These are phyloP conservation scores for Umbellularia californica DNA, from an alignment of 164 flowering plant species.

Conservation along the genomic window DNA sequence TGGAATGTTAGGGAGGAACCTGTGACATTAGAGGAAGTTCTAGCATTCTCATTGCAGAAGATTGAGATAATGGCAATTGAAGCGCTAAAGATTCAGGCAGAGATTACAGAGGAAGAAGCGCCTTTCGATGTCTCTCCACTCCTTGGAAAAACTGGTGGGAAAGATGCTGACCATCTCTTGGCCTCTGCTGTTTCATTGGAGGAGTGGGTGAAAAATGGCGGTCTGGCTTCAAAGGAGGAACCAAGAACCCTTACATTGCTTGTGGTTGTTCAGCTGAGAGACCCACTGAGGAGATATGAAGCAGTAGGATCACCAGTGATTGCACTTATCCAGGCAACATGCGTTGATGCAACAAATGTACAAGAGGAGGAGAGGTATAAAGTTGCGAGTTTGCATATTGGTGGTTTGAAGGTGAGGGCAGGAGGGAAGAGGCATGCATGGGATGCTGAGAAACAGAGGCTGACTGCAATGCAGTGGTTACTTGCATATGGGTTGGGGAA, in stretches of 20 bases:
- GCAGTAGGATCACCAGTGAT: conserved; percentile 80
- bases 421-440: conserved; percentile 48
- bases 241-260: conserved; percentile 29
- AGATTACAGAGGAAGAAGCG: conserved; percentile 77
- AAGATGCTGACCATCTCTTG: conserved; percentile 29
- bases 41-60: conserved; percentile 82
- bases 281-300: conserved; percentile 73
- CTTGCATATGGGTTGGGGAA: conserved; percentile 71
- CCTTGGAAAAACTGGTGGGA: conserved; percentile 3
- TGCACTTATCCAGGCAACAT: conserved; percentile 51
- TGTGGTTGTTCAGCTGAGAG: conserved; percentile 61
- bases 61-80: conserved; percentile 73
- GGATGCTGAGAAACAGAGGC: conserved; percentile 78
- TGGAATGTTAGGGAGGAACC: conserved; percentile 72
- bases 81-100: conserved; percentile 81
- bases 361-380: conserved; percentile 60
- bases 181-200: conserved; percentile 53
- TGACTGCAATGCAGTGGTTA: conserved; percentile 92
- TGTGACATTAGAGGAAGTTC: conserved; percentile 55
- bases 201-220: conserved; percentile 44
- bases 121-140: conserved; percentile 79
- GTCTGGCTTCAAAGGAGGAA: conserved; percentile 8
- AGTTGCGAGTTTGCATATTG: conserved; percentile 61
- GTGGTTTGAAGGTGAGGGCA: conserved; percentile 54
- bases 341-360: conserved; percentile 19